Percentiles rank a stretch among this genome's conserved stretches.
Conservation (phyloP, 169 alveolate genomes). For the Cryptosporidium viatorum region DNA sequence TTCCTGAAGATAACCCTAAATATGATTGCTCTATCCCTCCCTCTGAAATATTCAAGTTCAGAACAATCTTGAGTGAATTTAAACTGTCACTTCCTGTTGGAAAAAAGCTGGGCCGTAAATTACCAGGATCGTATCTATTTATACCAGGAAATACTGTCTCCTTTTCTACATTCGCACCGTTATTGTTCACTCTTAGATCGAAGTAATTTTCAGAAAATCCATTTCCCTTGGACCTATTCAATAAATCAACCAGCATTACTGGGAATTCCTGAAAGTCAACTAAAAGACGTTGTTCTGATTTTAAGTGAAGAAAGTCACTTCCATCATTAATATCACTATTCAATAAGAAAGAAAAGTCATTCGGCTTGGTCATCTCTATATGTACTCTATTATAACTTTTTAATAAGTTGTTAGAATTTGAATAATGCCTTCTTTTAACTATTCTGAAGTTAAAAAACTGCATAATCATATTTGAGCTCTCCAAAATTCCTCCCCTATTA, state of each 20-base stretch:
- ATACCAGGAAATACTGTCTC: slow-evolving; percentile 14
- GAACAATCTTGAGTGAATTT: slow-evolving; percentile 30
- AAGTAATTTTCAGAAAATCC: background rate
- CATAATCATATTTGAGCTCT: slow-evolving; percentile 14
- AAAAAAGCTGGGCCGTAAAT: background rate
- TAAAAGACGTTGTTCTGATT: slow-evolving; percentile 77
- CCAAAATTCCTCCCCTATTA: slow-evolving; percentile 11
- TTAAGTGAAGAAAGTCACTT: slow-evolving; percentile 63
- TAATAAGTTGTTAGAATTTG: background rate
- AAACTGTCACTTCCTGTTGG: background rate
- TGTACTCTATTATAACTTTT: slow-evolving; percentile 1
- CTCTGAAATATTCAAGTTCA: slow-evolving; percentile 21
- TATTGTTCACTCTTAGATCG: background rate
- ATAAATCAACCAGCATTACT: slow-evolving; percentile 40
- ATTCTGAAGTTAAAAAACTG: slow-evolving; percentile 49
- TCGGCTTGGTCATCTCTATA: slow-evolving; percentile 61
- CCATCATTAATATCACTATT: slow-evolving; percentile 57
- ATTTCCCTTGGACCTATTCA: slow-evolving; percentile 39
- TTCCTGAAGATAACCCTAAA: slow-evolving; percentile 18
- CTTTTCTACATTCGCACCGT: background rate
- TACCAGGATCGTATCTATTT: background rate
- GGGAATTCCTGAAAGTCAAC: slow-evolving; percentile 79
- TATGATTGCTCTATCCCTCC: slow-evolving; percentile 6
- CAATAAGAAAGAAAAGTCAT: slow-evolving; percentile 52
- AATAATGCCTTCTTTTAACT: slow-evolving; percentile 22